Base-by-base conservation (phyloP, 2,329 filamentous ascomycete genomes). In the Colletotrichum phormii region DNA sequence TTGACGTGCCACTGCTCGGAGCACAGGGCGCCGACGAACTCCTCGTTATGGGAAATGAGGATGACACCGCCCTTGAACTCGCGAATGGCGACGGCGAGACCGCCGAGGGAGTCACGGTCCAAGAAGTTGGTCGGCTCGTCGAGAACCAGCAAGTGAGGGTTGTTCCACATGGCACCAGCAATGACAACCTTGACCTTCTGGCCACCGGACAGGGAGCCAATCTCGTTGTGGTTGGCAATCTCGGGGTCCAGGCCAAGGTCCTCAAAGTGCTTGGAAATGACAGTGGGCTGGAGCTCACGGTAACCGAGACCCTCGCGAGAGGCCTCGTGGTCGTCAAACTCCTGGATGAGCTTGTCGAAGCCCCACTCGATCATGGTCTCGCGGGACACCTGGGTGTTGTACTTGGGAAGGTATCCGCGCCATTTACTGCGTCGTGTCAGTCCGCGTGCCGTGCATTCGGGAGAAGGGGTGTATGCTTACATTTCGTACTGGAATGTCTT, bases 101-200 rank as follows among this genome's bases (percentile, higher is more conserved):
- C 97, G 80, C 97, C 97, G 22, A 99, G 92, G 18, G 95, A 98
- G 85, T 99, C 97, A 78, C 97, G 95, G 81, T 99, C 97, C 87
- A 99, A 91, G 90, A 98, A 99, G 87, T 99, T 99, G 82, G 97
- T 98, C 71, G 97, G 97, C 86, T 99, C 96, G 89, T 99, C 97
- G 29, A 99, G 92, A 61, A 99, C 97, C 74, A 99, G 91, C 79
- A 99, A 86, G 86, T 99, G 97, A 0, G 97, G 97, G 87, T 98
- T 98, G 87, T 98, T 98, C 95, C 95, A 98, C 95, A 97, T 97
- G 78, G 95, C 94, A 79, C 94, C 94, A 3, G 95, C 97, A 77
- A 99, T 91, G 75, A 99, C 97, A 60, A 99, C 97, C 89, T 99
- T 99, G 86, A 99, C 97, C 85, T 98, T 98, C 82, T 99, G 97